Evolutionary conservation across 2,329 filamentous ascomycete species (phyloP), one percentile per base, ranked within the genome.

Genomic region (Trichothecium roseum): DNA sequence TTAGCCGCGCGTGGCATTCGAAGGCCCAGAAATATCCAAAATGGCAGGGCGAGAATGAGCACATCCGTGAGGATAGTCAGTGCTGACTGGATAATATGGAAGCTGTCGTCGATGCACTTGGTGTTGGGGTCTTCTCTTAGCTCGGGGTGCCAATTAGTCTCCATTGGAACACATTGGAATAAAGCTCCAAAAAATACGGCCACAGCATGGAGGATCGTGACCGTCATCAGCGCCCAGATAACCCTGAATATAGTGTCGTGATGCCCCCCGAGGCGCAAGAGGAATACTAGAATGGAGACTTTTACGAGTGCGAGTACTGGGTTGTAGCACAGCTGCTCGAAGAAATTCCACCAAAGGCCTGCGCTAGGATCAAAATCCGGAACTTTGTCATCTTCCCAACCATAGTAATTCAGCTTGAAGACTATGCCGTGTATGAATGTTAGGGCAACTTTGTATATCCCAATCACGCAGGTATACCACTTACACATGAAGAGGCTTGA

Each of bases 221-320:
- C 39, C n/a, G 40, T 38, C 45, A 59, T 49, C 34, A 61, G 38
- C 15, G 37, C 20, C 41, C 40, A 48, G 34, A 38, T 40, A 24
- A 34, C 35, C 9, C 44, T 38, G 20, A 52, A 47, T 2, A 63
- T 48, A 16, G 41, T 53, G 18, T 34, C 45, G 39, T 57, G 56
- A 37, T 59, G 47, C 26, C 57, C 46, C 33, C 57, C 54, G 1
- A 67, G 53, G 1, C 61, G 60, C 14, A 63, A 51, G n/a, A 66
- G 52, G 39, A 66, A 64, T n/a, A 67, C 41, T 4, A 68, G 52
- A 14, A 66, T 51, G 0, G 64, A 67, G 2, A 56, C 54, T 44
- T 67, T 68, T 37, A 66, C 56, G 8, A 68, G 50, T 4, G 61
- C 60, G 3, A 68, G 44, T 30, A 66, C 60, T 0, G 64, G 63